phyloP scores from a whole-genome alignment of 306 rosid species.

The Acacia crassicarpa region DNA sequence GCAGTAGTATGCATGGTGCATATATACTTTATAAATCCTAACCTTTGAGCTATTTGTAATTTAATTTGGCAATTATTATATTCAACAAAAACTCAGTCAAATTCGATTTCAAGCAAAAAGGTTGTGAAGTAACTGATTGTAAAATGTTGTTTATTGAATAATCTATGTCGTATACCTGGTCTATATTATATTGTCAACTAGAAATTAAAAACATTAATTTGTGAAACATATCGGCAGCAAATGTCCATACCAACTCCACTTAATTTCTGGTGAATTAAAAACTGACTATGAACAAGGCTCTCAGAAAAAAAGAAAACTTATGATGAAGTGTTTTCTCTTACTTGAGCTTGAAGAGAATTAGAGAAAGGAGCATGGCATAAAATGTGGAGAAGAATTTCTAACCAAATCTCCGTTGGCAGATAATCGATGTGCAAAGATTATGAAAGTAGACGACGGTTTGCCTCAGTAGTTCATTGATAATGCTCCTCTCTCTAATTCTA shows the following conservation, averaged over 20 bases:
- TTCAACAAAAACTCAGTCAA: neutral
- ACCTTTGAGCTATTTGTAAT: neutral
- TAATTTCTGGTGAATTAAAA: neutral
- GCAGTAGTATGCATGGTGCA: neutral
- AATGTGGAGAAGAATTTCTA: neutral
- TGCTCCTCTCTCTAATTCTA: no score
- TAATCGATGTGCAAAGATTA: no score
- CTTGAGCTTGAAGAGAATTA: neutral
- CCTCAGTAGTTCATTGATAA: no score
- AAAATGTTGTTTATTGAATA: no score
- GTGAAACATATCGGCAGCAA: neutral
- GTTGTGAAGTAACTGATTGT: neutral
- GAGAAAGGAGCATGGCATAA: neutral
- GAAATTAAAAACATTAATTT: neutral
- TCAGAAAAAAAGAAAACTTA: neutral
- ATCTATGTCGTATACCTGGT: neutral
- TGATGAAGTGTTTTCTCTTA: neutral
- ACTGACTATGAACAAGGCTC: neutral
- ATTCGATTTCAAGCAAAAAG: neutral
- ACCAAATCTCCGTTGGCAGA: no score
- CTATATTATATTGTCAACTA: neutral
- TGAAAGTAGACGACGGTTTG: no score
- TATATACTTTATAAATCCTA: neutral
- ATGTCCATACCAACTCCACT: neutral
- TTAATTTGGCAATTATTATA: neutral